phyloP scores from a whole-genome alignment of 306 rosid genomes.

The Quercus robur region DNA sequence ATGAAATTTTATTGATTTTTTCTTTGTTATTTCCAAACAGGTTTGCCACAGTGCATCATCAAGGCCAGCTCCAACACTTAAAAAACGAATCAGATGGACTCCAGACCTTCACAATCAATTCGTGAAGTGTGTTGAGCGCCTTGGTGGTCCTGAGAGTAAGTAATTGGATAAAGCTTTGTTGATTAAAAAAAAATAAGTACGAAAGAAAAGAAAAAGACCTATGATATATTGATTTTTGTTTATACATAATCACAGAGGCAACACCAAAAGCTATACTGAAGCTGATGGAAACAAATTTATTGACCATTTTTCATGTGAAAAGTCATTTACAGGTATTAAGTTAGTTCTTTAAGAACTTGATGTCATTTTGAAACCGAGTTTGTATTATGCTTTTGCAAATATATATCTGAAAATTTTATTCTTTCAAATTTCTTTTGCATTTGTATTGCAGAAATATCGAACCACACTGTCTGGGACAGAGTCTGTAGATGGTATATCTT shows the following conservation, averaged over 20 bases:
- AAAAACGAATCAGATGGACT: constrained; percentile 47
- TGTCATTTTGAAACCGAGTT: constrained; percentile 5
- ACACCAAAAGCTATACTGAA: constrained; percentile 51
- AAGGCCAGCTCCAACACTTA: constrained; percentile 14
- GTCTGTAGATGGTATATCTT: not conserved
- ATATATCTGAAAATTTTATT: not conserved
- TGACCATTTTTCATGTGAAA: constrained; percentile 44
- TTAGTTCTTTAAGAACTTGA: not conserved
- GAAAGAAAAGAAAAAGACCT: not conserved
- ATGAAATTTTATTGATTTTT: not conserved
- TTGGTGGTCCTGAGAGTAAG: constrained; percentile 49
- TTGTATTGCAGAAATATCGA: not conserved
- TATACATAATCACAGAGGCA: constrained; percentile 30
- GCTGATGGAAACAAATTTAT: constrained; percentile 39
- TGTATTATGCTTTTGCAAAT: not conserved
- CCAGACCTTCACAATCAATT: constrained; percentile 36
- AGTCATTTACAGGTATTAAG: constrained; percentile 49
- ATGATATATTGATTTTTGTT: not conserved
- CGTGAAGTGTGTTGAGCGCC: constrained; percentile 31
- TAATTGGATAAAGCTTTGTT: not conserved
- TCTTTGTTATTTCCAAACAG: not conserved
- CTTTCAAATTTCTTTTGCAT: not conserved
- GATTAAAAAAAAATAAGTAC: not conserved
- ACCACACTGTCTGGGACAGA: not conserved
- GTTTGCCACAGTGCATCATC: constrained; percentile 17